A percentile compares a stretch with the other conserved stretches of the same genome.
These are phyloP conservation scores for Brassica juncea DNA, from an alignment of 345 rosid species.

Conservation along the genomic window DNA sequence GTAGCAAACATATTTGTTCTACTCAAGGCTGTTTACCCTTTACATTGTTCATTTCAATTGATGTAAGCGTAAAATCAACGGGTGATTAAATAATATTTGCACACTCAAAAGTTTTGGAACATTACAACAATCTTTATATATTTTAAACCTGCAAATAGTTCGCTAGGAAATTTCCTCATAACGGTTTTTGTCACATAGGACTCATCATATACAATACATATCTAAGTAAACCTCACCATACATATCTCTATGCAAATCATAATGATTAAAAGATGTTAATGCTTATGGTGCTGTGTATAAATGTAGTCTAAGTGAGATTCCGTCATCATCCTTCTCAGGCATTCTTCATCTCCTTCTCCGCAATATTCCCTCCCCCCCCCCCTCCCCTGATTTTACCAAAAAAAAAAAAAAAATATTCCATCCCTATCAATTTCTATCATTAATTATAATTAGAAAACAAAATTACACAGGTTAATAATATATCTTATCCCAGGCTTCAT, in stretches of 20 bases:
- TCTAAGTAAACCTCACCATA: conserved; percentile 8
- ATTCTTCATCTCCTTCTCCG: conserved; percentile 57
- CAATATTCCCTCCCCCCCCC: conserved; percentile 50
- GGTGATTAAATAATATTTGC: not conserved
- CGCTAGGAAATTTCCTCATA: not conserved
- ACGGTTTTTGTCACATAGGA: conserved; percentile 12
- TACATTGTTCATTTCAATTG: not conserved
- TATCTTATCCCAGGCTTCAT: not conserved
- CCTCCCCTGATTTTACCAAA: no score
- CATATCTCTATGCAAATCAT: conserved; percentile 7
- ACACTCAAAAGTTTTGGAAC: not conserved
- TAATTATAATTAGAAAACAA: not conserved
- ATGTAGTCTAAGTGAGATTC: conserved; percentile 93
- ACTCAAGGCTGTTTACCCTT: not conserved
- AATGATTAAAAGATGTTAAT: conserved; percentile 37
- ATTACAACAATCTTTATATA: not conserved
- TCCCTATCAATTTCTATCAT: conserved; percentile 54
- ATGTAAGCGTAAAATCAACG: not conserved
- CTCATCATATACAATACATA: conserved; percentile 28
- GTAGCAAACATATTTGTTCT: not conserved
- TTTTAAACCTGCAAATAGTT: not conserved
- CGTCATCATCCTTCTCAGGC: conserved; percentile 55
- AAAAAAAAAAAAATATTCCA: conserved; percentile 25
- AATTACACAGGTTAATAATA: not conserved
- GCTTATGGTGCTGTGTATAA: conserved; percentile 76